phyloP scores from a whole-genome alignment of 2,329 filamentous ascomycete species.

The Venturia pyrina region DNA sequence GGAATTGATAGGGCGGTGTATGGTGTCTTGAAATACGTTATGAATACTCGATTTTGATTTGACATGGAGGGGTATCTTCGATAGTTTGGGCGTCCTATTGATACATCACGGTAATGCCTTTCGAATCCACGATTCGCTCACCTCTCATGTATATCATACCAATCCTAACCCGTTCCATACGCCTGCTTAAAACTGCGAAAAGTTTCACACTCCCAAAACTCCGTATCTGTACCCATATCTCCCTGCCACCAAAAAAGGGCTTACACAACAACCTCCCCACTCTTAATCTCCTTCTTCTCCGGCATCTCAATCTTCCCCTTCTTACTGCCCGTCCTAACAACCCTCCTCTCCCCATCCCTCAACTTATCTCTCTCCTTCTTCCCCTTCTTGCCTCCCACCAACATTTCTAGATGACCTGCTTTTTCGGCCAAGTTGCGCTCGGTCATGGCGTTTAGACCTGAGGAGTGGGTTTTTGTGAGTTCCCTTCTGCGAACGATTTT shows the following conservation, averaged over 20 bases:
- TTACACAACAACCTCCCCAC: conserved; percentile 11
- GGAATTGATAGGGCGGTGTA: neutral
- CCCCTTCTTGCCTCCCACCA: conserved; percentile 57
- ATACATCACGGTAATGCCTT: neutral
- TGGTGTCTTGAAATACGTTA: neutral
- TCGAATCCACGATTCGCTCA: neutral
- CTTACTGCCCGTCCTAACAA: neutral
- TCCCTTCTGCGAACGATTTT: conserved; percentile 50
- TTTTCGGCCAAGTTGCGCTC: conserved; percentile 56
- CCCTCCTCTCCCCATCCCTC: conserved; percentile 5
- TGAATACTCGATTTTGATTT: neutral
- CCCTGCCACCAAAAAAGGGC: neutral
- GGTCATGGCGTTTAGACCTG: conserved; percentile 54
- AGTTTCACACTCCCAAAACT: neutral
- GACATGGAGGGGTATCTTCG: neutral
- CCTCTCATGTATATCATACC: neutral
- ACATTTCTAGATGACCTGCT: conserved; percentile 60
- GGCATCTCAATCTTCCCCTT: conserved; percentile 14
- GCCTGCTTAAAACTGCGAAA: neutral
- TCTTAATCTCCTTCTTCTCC: conserved; percentile 25
- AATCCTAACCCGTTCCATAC: neutral
- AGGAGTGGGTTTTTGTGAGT: conserved; percentile 52
- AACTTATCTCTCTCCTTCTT: conserved; percentile 23
- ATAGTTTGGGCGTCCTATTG: neutral
- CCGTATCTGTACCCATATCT: neutral